These are phyloP conservation scores for Penicillium herquei DNA, from an alignment of 495 filamentous ascomycete species.

Conservation along the genomic window DNA sequence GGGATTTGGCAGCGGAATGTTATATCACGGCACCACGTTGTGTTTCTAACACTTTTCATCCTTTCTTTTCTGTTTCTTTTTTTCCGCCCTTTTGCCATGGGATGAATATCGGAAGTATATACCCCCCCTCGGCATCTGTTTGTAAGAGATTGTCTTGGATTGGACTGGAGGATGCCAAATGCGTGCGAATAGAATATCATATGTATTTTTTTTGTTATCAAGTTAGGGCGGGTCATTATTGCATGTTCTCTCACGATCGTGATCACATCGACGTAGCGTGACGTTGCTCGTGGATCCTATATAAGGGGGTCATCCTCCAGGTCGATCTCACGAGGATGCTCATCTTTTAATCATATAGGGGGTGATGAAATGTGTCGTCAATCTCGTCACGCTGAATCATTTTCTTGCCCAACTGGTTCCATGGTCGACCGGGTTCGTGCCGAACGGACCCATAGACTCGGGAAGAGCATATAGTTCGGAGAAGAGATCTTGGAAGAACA, in stretches of 20 bases:
- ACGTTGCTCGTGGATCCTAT: conserved; percentile 18
- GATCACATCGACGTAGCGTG: conserved; percentile 38
- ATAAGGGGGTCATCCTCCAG: conserved; percentile 17
- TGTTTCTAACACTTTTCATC: not conserved
- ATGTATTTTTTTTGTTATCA: conserved; percentile 12
- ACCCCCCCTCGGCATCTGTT: conserved; percentile 20
- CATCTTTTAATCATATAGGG: conserved; percentile 21
- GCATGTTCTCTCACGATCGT: conserved; percentile 23
- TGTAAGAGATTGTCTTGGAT: conserved; percentile 6
- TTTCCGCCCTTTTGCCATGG: conserved; percentile 6
- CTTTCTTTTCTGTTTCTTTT: conserved; percentile 6
- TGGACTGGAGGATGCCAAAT: conserved; percentile 5
- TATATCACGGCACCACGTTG: not conserved
- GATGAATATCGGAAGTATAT: conserved; percentile 20
- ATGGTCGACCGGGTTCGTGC: conserved; percentile 24
- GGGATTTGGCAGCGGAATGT: not conserved
- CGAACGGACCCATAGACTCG: conserved; percentile 21
- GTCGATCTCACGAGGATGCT: conserved; percentile 5
- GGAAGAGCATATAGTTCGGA: conserved; percentile 3
- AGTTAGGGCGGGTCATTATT: conserved; percentile 28
- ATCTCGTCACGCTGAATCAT: conserved; percentile 37
- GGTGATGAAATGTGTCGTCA: conserved; percentile 41
- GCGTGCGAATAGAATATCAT: conserved; percentile 16
- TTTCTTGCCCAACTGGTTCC: conserved; percentile 18
- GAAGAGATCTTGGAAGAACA: not conserved